phyloP scores from a whole-genome alignment of 2,329 filamentous ascomycete species.

The Penicillium sp. region DNA sequence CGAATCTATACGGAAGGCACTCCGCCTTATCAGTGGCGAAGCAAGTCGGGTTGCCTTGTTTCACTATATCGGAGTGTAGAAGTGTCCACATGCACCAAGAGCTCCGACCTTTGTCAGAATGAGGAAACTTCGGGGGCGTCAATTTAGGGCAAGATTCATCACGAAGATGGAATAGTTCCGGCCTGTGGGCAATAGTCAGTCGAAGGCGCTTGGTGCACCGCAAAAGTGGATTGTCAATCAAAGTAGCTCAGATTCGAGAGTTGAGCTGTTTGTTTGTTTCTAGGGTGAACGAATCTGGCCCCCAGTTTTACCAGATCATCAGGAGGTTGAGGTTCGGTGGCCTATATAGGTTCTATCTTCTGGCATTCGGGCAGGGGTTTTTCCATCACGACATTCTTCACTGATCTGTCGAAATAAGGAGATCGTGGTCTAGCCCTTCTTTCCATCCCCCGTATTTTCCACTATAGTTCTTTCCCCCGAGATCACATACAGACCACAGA shows the following conservation, averaged over 20 bases:
- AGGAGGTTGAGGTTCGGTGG: too few species aligned
- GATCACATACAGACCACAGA: too few species aligned
- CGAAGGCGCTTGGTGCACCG: neutral
- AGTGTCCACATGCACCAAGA: neutral
- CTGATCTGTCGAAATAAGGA: neutral
- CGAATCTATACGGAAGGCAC: constrained; percentile 1
- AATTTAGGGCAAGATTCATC: neutral
- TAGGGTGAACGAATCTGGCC: too few species aligned
- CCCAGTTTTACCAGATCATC: too few species aligned
- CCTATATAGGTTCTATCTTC: neutral
- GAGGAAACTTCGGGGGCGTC: neutral
- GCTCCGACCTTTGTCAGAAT: neutral
- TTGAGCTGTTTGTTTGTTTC: too few species aligned
- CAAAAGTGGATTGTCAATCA: too few species aligned
- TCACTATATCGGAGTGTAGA: neutral
- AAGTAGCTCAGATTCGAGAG: too few species aligned
- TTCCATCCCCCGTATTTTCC: too few species aligned
- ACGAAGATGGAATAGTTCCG: neutral
- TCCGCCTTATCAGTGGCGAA: neutral
- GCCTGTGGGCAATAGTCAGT: neutral
- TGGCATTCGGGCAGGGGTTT: neutral
- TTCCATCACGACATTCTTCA: constrained; percentile 1
- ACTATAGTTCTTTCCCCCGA: too few species aligned
- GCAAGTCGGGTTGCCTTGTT: neutral
- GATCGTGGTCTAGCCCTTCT: neutral